A percentile compares a stretch with the other conserved stretches of the same genome.
These are phyloP conservation scores for Vitis cinerea DNA, from an alignment of 164 flowering plant species.

Conservation along the genomic window DNA sequence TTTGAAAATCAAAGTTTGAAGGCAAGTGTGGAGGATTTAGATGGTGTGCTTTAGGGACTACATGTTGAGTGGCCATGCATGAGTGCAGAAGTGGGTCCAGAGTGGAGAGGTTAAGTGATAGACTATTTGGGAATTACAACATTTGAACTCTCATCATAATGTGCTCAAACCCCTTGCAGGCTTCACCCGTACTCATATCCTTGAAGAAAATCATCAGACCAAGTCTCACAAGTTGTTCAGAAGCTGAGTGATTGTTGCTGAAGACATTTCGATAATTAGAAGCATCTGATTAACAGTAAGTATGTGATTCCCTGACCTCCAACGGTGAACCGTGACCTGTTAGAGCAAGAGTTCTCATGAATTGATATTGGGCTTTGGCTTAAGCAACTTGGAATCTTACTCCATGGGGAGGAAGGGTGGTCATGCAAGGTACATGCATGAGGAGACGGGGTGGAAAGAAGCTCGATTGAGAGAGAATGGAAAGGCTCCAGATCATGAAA, in stretches of 20 bases:
- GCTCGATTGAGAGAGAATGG: too few species aligned
- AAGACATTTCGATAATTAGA: conserved; percentile 12
- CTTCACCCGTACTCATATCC: background rate
- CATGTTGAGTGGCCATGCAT: too few species aligned
- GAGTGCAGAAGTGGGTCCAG: too few species aligned
- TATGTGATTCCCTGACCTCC: conserved; percentile 20
- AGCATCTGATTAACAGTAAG: background rate
- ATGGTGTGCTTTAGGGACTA: too few species aligned
- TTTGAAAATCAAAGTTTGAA: too few species aligned
- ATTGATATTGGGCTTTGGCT: conserved; percentile 17
- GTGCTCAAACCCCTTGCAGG: background rate
- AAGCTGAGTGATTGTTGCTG: conserved; percentile 11
- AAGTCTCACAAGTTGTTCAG: conserved; percentile 22
- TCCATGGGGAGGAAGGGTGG: conserved; percentile 20
- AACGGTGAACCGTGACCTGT: conserved; percentile 7
- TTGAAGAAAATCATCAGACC: conserved; percentile 1
- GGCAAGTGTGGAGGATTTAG: too few species aligned
- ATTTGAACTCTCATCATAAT: background rate
- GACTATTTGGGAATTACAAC: background rate
- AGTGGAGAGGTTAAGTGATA: too few species aligned
- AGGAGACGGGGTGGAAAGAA: too few species aligned
- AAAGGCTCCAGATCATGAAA: too few species aligned
- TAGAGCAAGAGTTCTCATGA: conserved; percentile 13
- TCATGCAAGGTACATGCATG: too few species aligned
- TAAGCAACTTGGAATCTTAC: conserved; percentile 16